phyloP scores from a whole-genome alignment of 306 rosid genomes.

The Quercus agrifolia region DNA sequence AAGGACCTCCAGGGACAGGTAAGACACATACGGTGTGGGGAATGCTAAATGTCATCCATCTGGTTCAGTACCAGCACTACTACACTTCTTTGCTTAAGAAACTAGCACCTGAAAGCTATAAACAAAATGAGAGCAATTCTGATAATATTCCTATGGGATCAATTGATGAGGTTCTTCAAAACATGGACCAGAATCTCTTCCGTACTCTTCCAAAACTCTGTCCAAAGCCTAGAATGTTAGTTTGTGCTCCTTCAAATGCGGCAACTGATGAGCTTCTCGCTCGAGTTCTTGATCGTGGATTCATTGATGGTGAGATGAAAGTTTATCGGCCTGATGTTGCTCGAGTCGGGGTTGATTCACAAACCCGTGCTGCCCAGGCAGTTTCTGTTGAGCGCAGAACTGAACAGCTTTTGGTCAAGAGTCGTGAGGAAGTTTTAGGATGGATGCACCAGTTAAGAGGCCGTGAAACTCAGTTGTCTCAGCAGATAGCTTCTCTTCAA shows the following conservation, averaged over 20 bases:
- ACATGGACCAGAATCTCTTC: slow-evolving; percentile 93
- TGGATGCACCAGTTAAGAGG: slow-evolving; percentile 90
- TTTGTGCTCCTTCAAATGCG: slow-evolving; percentile 98
- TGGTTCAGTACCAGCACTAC: slow-evolving; percentile 98
- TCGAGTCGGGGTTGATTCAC: slow-evolving; percentile 97
- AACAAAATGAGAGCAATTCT: slow-evolving; percentile 75
- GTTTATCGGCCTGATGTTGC: slow-evolving; percentile 99
- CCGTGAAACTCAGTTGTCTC: slow-evolving; percentile 77
- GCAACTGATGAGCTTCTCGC: slow-evolving; percentile 99
- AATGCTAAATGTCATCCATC: slow-evolving; percentile 97
- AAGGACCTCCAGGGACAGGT: slow-evolving; percentile 99
- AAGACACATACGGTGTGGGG: slow-evolving; percentile 99
- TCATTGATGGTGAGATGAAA: slow-evolving; percentile 99
- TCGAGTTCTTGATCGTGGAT: slow-evolving; percentile 96
- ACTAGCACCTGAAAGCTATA: slow-evolving; percentile 98
- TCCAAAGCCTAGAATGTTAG: slow-evolving; percentile 98
- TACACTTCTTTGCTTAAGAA: slow-evolving; percentile 94
- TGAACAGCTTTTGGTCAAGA: slow-evolving; percentile 88
- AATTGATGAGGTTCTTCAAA: slow-evolving; percentile 96
- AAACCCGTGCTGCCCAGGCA: slow-evolving; percentile 99
- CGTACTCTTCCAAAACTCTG: slow-evolving; percentile 91
- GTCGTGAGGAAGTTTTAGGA: slow-evolving; percentile 72
- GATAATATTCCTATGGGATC: slow-evolving; percentile 73
- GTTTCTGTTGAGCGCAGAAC: slow-evolving; percentile 99
- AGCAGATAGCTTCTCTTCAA: slow-evolving; percentile 73